Conservation (phyloP, 1,284 basidiomycete genomes). For the Heterobasidion occidentale region DNA sequence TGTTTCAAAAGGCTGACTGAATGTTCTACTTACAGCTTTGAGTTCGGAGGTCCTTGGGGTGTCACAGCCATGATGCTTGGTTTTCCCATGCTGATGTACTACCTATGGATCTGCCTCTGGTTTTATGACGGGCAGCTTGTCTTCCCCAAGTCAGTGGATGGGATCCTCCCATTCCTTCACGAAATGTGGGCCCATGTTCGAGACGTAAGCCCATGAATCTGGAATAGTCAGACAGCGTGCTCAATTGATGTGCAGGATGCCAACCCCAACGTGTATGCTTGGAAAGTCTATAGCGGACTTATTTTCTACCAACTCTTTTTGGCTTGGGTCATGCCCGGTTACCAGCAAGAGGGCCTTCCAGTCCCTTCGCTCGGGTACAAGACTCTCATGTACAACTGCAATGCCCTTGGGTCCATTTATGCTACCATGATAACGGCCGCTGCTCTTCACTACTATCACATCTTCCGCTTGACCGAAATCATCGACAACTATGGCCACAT, state of each 20-base stretch:
- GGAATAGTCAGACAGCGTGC: neutral
- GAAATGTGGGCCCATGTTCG: constrained; percentile 82
- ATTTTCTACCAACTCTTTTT: constrained; percentile 87
- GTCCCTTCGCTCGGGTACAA: constrained; percentile 90
- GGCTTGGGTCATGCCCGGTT: constrained; percentile 88
- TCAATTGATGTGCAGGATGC: constrained; percentile 60
- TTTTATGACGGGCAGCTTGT: constrained; percentile 90
- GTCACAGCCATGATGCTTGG: constrained; percentile 91
- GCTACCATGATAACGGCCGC: constrained; percentile 75
- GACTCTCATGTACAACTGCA: constrained; percentile 94
- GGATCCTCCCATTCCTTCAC: constrained; percentile 73
- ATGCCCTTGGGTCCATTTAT: constrained; percentile 87
- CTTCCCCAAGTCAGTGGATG: constrained; percentile 64
- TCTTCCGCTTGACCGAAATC: constrained; percentile 91
- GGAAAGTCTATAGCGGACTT: constrained; percentile 85
- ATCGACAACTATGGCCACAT: constrained; percentile 96
- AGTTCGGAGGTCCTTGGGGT: constrained; percentile 94
- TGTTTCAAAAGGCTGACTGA: constrained; percentile 10
- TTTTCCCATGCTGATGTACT: constrained; percentile 94
- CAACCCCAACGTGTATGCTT: constrained; percentile 82
- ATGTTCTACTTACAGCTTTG: constrained; percentile 51
- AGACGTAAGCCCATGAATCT: constrained; percentile 44
- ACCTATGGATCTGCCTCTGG: constrained; percentile 97
- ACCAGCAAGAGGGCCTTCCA: constrained; percentile 88
- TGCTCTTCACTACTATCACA: constrained; percentile 70